Evolutionary conservation across 2,329 filamentous ascomycete species (phyloP).

Genomic region (Capronia coronata): DNA sequence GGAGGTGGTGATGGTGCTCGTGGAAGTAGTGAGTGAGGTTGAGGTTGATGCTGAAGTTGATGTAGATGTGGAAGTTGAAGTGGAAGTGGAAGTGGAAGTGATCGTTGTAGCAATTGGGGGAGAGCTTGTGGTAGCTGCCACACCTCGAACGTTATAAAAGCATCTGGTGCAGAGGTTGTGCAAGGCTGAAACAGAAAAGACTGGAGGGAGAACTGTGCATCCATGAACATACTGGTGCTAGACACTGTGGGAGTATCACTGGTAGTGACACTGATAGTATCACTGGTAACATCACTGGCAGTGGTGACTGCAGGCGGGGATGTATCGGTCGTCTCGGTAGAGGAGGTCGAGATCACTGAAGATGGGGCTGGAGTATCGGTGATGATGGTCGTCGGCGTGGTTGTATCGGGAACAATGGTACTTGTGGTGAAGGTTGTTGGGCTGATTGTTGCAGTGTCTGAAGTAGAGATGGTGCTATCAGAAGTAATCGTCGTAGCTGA

Average conservation of each 20-base stretch:
- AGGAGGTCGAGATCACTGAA: background rate
- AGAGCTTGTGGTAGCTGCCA: slow-evolving; percentile 21
- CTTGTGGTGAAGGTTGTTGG: slow-evolving; percentile 2
- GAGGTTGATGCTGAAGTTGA: slow-evolving; percentile 10
- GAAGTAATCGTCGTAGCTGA: slow-evolving; percentile 3
- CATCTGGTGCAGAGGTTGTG: background rate
- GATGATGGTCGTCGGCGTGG: background rate
- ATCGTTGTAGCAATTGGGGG: slow-evolving; percentile 5
- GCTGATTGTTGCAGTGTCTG: background rate
- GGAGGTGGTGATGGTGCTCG: slow-evolving; percentile 1
- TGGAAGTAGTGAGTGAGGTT: slow-evolving; percentile 5
- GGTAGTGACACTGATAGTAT: slow-evolving; percentile 1
- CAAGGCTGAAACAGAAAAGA: slow-evolving; percentile 9
- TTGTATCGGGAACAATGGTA: background rate
- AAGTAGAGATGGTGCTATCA: slow-evolving; percentile 2
- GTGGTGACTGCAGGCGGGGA: background rate
- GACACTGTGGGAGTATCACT: background rate
- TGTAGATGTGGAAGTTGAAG: slow-evolving; percentile 4
- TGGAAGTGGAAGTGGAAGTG: slow-evolving; percentile 11
- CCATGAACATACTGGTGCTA: slow-evolving; percentile 16
- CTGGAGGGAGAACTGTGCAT: slow-evolving; percentile 2
- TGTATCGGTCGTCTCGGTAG: background rate
- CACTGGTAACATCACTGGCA: background rate
- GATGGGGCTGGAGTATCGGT: background rate
- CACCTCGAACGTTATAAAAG: slow-evolving; percentile 14